These are phyloP conservation scores for Berkeleyomyces basicola DNA, from an alignment of 2,329 filamentous ascomycete species.

Conservation along the genomic window DNA sequence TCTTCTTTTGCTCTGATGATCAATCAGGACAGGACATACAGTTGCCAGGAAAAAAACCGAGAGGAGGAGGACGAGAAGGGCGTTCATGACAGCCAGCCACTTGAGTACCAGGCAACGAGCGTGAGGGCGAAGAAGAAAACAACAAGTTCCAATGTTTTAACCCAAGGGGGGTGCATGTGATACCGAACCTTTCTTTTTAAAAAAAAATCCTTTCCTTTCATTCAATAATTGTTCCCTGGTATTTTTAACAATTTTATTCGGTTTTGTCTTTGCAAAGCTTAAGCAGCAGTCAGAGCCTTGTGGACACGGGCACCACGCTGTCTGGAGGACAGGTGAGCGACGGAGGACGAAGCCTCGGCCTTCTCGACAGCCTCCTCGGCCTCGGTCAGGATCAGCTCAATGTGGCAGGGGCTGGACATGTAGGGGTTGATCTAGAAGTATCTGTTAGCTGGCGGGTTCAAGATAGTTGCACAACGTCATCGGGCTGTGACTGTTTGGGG, in stretches of 20 bases:
- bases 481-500: background rate
- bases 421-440: conserved; percentile 85
- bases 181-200: conserved; percentile 6
- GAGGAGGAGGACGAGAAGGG: background rate
- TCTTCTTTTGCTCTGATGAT: background rate
- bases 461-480: background rate
- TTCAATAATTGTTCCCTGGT: conserved; percentile 17
- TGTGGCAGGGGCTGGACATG: conserved; percentile 99
- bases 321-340: conserved; percentile 65
- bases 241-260: conserved; percentile 21
- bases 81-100: conserved; percentile 1
- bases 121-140: conserved; percentile 3
- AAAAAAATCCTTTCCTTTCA: conserved; percentile 4
- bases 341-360: conserved; percentile 62
- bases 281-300: conserved; percentile 49
- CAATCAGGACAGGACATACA: background rate
- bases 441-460: background rate
- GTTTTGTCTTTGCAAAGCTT: conserved; percentile 21
- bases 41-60: conserved; percentile 10
- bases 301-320: conserved; percentile 64
- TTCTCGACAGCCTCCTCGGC: conserved; percentile 92
- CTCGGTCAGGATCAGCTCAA: conserved; percentile 98
- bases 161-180: conserved; percentile 5
- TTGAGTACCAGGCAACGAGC: background rate
- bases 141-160: conserved; percentile 13